Evolutionary conservation across 495 filamentous ascomycete genomes (phyloP).

Genomic region (Entonaema liquescens): DNA sequence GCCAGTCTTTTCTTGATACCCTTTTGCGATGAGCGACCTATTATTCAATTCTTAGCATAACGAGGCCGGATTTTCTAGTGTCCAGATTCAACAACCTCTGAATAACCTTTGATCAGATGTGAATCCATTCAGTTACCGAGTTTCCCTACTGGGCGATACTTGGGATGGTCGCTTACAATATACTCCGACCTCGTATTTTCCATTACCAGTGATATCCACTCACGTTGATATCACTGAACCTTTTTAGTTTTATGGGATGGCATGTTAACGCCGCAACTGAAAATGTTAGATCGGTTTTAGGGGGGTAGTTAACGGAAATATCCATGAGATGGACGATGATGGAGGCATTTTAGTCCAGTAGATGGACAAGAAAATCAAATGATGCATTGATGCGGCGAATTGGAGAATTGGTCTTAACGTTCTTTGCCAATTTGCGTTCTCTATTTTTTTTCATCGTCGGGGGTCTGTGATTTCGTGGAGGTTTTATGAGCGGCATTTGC

Average conservation of each 20-base stretch:
- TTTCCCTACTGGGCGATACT: not conserved
- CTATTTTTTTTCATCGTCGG: not conserved
- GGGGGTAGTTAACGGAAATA: constrained; percentile 22
- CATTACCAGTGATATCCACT: not conserved
- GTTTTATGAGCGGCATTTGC: constrained; percentile 16
- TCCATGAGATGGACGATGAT: constrained; percentile 3
- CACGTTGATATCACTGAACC: not conserved
- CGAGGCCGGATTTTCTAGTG: not conserved
- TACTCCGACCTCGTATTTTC: constrained; percentile 7
- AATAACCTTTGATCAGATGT: not conserved
- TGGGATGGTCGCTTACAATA: not conserved
- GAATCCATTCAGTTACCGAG: not conserved
- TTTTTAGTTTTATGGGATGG: not conserved
- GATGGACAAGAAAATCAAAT: constrained; percentile 3
- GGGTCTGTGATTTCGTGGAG: constrained; percentile 2
- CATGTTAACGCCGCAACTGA: not conserved
- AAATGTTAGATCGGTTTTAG: constrained; percentile 4
- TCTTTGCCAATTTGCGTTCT: not conserved
- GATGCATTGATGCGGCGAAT: constrained; percentile 42
- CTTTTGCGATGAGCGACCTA: constrained; percentile 12
- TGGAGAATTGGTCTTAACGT: constrained; percentile 2
- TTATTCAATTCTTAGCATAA: constrained; percentile 14
- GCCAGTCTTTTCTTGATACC: constrained; percentile 32
- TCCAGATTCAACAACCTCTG: not conserved
- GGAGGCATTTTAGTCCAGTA: not conserved